phyloP scores from a whole-genome alignment of 495 filamentous ascomycete genomes.

The Cercophora samala region DNA sequence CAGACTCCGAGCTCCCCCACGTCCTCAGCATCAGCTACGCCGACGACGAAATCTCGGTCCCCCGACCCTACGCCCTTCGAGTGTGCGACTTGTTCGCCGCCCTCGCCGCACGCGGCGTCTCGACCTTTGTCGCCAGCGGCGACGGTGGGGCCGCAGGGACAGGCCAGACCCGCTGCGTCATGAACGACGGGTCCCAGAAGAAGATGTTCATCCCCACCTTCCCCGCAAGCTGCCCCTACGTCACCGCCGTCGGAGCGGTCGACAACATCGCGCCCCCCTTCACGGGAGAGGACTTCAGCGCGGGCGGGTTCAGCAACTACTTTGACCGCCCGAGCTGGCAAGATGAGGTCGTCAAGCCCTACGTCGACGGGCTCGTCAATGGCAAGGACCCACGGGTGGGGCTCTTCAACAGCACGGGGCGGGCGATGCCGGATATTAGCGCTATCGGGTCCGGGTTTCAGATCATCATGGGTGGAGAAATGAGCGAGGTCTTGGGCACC shows the following conservation, averaged over 20 bases:
- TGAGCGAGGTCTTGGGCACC: conserved; percentile 38
- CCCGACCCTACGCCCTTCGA: conserved; percentile 56
- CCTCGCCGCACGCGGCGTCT: conserved; percentile 68
- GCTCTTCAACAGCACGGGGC: conserved; percentile 58
- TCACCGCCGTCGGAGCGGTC: conserved; percentile 74
- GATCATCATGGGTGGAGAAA: conserved; percentile 33
- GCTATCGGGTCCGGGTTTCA: conserved; percentile 40
- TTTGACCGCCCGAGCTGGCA: conserved; percentile 67
- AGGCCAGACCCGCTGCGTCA: conserved; percentile 51
- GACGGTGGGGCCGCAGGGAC: conserved; percentile 62
- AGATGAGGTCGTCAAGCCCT: conserved; percentile 51
- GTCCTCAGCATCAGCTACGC: conserved; percentile 75
- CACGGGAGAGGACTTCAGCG: conserved; percentile 55
- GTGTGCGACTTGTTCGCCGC: conserved; percentile 72
- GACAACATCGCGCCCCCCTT: conserved; percentile 54
- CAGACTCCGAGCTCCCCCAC: conserved; percentile 64
- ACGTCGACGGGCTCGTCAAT: conserved; percentile 49
- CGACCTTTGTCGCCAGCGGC: conserved; percentile 69
- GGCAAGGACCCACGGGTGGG: conserved; percentile 32
- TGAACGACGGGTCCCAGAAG: conserved; percentile 53
- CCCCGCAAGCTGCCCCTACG: conserved; percentile 76
- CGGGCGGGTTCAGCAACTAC: conserved; percentile 70
- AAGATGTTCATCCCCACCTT: conserved; percentile 65
- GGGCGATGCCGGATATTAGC: conserved; percentile 69
- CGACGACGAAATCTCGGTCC: conserved; percentile 63